phyloP scores from a whole-genome alignment of 2,329 filamentous ascomycete species.

The Claviceps pusilla region DNA sequence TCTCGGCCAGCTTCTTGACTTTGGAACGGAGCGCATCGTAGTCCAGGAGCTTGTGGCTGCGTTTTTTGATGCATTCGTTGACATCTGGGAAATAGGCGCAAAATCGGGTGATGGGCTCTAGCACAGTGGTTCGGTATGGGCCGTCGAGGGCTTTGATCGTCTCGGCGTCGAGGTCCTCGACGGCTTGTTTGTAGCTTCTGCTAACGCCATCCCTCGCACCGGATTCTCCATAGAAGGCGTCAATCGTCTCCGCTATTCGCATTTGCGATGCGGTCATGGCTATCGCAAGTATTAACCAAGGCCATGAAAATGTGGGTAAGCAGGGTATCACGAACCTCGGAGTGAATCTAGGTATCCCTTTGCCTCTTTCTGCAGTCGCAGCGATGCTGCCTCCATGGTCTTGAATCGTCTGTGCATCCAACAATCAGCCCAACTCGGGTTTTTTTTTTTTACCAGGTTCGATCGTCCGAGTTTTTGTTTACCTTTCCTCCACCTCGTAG shows the following conservation, averaged over 20 bases:
- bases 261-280: conserved; percentile 99
- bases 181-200: conserved; percentile 93
- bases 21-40: conserved; percentile 92
- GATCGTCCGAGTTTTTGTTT: conserved; percentile 4
- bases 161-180: conserved; percentile 92
- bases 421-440: conserved; percentile 8
- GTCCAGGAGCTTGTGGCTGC: conserved; percentile 94
- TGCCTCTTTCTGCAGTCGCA: conserved; percentile 88
- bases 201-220: conserved; percentile 91
- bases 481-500: conserved; percentile 95
- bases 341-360: conserved; percentile 96
- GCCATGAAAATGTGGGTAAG: not conserved
- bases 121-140: conserved; percentile 82
- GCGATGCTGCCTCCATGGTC: conserved; percentile 90
- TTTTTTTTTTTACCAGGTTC: too few relatives aligned
- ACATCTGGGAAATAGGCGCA: conserved; percentile 98
- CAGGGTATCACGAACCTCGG: conserved; percentile 42
- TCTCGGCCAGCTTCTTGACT: conserved; percentile 93
- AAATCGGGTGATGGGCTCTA: conserved; percentile 90
- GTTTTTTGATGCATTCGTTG: conserved; percentile 99
- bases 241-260: conserved; percentile 97
- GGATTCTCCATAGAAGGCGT: conserved; percentile 95
- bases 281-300: conserved; percentile 17
- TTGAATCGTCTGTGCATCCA: conserved; percentile 61
- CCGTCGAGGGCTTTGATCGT: conserved; percentile 97